Evolutionary conservation across 2,329 filamentous ascomycete species (phyloP).

Genomic region (Diaporthe eres): DNA sequence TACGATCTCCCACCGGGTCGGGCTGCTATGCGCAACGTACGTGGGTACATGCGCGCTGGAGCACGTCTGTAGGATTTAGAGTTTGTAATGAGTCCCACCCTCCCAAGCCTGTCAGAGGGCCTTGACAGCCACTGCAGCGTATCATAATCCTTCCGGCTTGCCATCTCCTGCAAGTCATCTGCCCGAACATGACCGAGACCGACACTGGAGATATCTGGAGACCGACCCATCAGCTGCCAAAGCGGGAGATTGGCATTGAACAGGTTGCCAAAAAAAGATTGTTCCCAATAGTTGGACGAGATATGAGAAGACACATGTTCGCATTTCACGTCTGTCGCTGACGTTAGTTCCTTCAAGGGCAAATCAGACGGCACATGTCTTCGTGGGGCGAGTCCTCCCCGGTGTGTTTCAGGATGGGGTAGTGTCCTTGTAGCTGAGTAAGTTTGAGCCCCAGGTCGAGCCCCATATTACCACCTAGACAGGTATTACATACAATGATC

Average conservation of each 20-base stretch:
- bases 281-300: background rate
- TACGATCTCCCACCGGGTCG: background rate
- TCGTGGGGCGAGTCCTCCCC: background rate
- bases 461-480: background rate
- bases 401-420: conserved; percentile 17
- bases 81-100: conserved; percentile 11
- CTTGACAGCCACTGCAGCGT: conserved; percentile 25
- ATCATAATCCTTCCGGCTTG: conserved; percentile 3
- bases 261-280: conserved; percentile 9
- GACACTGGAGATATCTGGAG: background rate
- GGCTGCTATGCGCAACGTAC: background rate
- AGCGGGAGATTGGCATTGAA: background rate
- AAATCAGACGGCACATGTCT: conserved; percentile 24
- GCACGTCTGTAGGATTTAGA: conserved; percentile 27
- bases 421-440: conserved; percentile 4
- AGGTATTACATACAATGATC: background rate
- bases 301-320: background rate
- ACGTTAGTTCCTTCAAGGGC: background rate
- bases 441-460: background rate
- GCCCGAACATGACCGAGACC: conserved; percentile 2
- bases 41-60: background rate
- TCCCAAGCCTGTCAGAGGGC: conserved; percentile 11
- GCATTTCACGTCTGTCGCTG: background rate
- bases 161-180: conserved; percentile 24
- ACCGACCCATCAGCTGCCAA: conserved; percentile 9